These are phyloP conservation scores for Exophiala sp. DNA, from an alignment of 2,329 filamentous ascomycete genomes.

Conservation along the genomic window DNA sequence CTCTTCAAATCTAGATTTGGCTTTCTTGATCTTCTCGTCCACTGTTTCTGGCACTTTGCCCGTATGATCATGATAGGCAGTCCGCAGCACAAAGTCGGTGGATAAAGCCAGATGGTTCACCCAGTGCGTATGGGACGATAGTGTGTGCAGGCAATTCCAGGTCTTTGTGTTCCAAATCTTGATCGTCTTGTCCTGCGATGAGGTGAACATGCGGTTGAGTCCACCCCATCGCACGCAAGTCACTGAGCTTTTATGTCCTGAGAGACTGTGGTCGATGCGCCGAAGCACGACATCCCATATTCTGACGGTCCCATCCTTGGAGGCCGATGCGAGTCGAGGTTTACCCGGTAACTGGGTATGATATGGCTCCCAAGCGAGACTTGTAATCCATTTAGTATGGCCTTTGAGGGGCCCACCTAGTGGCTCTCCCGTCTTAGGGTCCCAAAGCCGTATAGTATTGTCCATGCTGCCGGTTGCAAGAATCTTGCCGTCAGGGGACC, in stretches of 20 bases:
- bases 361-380: slow-evolving; percentile 87
- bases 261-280: slow-evolving; percentile 72
- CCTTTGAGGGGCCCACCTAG: slow-evolving; percentile 70
- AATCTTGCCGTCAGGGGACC: slow-evolving; percentile 73
- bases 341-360: slow-evolving; percentile 70
- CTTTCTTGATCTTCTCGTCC: slow-evolving; percentile 66
- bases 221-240: slow-evolving; percentile 94
- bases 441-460: slow-evolving; percentile 79
- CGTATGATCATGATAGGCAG: slow-evolving; percentile 78
- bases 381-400: slow-evolving; percentile 84
- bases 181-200: slow-evolving; percentile 85
- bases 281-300: slow-evolving; percentile 80
- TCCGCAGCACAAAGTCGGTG: slow-evolving; percentile 82
- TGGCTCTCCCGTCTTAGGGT: slow-evolving; percentile 71
- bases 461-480: slow-evolving; percentile 92
- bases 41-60: slow-evolving; percentile 62
- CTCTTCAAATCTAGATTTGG: slow-evolving; percentile 76
- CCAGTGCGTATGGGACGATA: slow-evolving; percentile 83
- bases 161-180: slow-evolving; percentile 80
- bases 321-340: slow-evolving; percentile 75
- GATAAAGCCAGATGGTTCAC: slow-evolving; percentile 93
- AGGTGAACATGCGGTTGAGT: slow-evolving; percentile 74
- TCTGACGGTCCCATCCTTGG: slow-evolving; percentile 81
- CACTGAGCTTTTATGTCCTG: slow-evolving; percentile 81
- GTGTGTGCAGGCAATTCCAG: slow-evolving; percentile 71